These are phyloP conservation scores for Polytolypa hystricis DNA, from an alignment of 2,329 filamentous ascomycete species.

Conservation along the genomic window DNA sequence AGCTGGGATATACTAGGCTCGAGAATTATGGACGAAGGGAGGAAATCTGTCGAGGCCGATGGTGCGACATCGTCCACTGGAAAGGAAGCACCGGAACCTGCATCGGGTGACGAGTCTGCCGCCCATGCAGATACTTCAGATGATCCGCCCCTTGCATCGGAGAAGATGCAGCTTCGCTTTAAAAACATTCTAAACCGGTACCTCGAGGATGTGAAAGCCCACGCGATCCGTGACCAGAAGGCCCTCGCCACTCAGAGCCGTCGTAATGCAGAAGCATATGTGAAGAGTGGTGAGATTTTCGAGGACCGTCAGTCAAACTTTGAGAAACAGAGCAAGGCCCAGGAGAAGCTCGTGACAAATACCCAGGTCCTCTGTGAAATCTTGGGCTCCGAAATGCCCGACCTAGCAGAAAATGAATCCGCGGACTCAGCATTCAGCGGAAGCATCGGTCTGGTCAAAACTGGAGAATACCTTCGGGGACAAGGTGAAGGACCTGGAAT, in stretches of 20 bases:
- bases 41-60: slow-evolving; percentile 74
- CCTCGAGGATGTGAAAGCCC: slow-evolving; percentile 82
- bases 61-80: slow-evolving; percentile 47
- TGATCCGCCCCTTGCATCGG: slow-evolving; percentile 63
- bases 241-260: slow-evolving; percentile 75
- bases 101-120: slow-evolving; percentile 42
- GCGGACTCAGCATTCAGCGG: slow-evolving; percentile 54
- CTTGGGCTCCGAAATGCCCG: slow-evolving; percentile 84
- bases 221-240: slow-evolving; percentile 85
- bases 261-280: slow-evolving; percentile 94
- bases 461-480: slow-evolving; percentile 81
- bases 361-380: slow-evolving; percentile 84
- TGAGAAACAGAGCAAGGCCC: slow-evolving; percentile 82
- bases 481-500: slow-evolving; percentile 87
- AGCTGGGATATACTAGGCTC: slow-evolving; percentile 90
- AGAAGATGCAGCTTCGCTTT: slow-evolving; percentile 76
- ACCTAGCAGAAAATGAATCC: slow-evolving; percentile 73
- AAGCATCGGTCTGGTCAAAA: slow-evolving; percentile 85
- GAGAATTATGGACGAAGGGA: slow-evolving; percentile 60
- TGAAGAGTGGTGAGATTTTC: slow-evolving; percentile 96
- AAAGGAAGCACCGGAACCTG: slow-evolving; percentile 41
- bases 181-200: slow-evolving; percentile 76
- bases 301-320: slow-evolving; percentile 94
- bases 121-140: slow-evolving; percentile 36
- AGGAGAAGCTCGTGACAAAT: slow-evolving; percentile 82